Percentiles rank a stretch among this genome's conserved stretches.
Evolutionary conservation across 257 asterid genomes (phyloP).

Genomic region (Salvia miltiorrhiza): DNA sequence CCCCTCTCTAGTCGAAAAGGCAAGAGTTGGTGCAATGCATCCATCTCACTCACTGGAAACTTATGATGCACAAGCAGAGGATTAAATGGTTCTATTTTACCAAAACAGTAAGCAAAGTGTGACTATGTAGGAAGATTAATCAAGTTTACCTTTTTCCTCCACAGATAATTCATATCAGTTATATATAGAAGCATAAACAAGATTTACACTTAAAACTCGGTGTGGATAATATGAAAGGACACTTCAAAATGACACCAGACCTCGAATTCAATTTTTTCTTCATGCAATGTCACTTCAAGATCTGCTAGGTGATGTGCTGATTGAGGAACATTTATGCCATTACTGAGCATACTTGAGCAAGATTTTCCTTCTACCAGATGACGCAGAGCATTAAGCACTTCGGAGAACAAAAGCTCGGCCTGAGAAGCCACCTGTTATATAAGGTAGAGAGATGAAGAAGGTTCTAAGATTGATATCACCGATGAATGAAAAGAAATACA

Average conservation of each 20-base stretch:
- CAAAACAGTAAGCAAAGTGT: conserved; percentile 4
- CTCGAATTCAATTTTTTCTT: conserved; percentile 84
- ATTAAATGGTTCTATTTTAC: conserved; percentile 3
- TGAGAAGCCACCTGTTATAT: conserved; percentile 56
- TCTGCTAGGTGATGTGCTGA: conserved; percentile 55
- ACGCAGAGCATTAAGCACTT: conserved; percentile 63
- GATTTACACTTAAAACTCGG: background rate
- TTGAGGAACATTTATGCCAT: conserved; percentile 38
- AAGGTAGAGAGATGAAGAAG: conserved; percentile 11
- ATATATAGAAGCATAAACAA: conserved; percentile 9
- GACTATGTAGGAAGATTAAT: background rate
- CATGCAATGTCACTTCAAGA: conserved; percentile 68
- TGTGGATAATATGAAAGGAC: background rate
- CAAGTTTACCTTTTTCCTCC: background rate
- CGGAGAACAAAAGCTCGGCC: conserved; percentile 78
- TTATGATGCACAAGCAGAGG: background rate
- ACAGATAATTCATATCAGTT: background rate
- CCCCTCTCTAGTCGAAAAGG: background rate
- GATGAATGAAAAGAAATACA: background rate
- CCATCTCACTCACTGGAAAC: background rate
- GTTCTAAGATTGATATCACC: conserved; percentile 2
- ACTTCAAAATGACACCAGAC: conserved; percentile 33
- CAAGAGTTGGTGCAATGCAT: background rate
- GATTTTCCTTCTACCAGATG: conserved; percentile 49
- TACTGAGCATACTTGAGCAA: conserved; percentile 23